Conservation (phyloP, 2,329 filamentous ascomycete genomes). For the Epichloe bromicola region DNA sequence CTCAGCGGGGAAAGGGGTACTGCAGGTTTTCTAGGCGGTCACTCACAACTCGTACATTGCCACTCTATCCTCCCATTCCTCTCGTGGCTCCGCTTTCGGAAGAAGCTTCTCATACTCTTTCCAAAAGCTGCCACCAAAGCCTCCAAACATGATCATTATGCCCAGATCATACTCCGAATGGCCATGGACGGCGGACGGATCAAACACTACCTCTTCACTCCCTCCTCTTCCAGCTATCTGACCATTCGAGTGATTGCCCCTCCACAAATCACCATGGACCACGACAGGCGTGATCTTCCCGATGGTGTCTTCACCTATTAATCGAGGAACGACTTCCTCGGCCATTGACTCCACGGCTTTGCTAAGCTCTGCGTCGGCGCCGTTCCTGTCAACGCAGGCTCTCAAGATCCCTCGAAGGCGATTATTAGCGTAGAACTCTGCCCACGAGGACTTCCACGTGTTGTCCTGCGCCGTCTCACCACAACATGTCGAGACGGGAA, state of each 20-base stretch:
- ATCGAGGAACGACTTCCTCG: conserved; percentile 52
- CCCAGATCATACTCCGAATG: conserved; percentile 86
- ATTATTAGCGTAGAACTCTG: conserved; percentile 72
- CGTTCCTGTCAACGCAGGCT: conserved; percentile 46
- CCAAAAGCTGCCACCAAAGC: conserved; percentile 61
- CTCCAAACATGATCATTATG: conserved; percentile 95
- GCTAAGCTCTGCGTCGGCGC: conserved; percentile 47
- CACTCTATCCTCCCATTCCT: conserved; percentile 77
- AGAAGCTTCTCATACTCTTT: conserved; percentile 64
- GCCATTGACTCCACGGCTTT: conserved; percentile 53
- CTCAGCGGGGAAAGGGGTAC: background rate
- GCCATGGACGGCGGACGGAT: conserved; percentile 69
- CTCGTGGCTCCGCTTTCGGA: conserved; percentile 65
- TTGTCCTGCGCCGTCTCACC: conserved; percentile 78
- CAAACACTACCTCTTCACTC: conserved; percentile 66
- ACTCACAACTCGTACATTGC: conserved; percentile 70
- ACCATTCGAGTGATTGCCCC: conserved; percentile 63
- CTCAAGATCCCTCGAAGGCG: conserved; percentile 53
- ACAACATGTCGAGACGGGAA: conserved; percentile 75
- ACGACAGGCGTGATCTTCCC: conserved; percentile 58
- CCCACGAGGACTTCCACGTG: conserved; percentile 58
- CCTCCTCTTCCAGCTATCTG: conserved; percentile 41
- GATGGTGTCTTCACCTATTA: conserved; percentile 59
- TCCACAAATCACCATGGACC: conserved; percentile 89
- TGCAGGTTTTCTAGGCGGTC: too few relatives aligned